Percentiles rank a stretch among this genome's conserved stretches.
Conservation (phyloP, 192 early-diverging fungal species). For the Bifiguratus adelaidae region DNA sequence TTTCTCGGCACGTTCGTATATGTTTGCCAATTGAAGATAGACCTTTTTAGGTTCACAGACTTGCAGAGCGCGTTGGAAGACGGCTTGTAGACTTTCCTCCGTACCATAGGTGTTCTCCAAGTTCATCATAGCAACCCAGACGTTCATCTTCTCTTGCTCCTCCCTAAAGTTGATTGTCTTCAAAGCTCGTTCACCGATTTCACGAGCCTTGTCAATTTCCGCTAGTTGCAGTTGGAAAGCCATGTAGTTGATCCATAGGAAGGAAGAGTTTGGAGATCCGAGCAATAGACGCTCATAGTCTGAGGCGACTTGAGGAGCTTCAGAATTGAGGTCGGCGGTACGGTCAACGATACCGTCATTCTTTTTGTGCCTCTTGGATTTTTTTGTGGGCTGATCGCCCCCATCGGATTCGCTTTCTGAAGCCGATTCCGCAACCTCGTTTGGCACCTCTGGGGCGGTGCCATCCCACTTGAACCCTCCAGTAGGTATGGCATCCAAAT, state of each 20-base stretch:
- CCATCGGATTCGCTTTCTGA: constrained; percentile 21
- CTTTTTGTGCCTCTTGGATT: constrained; percentile 47
- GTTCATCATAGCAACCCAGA: constrained; percentile 95
- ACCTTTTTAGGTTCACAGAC: constrained; percentile 86
- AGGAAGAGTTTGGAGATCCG: constrained; percentile 93
- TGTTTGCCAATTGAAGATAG: constrained; percentile 78
- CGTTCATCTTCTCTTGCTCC: constrained; percentile 93
- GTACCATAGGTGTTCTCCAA: constrained; percentile 94
- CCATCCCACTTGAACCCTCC: constrained; percentile 4
- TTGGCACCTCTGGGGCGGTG: constrained; percentile 33
- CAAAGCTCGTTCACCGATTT: constrained; percentile 88
- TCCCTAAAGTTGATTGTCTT: constrained; percentile 87
- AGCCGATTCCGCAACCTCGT: constrained; percentile 30
- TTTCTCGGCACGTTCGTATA: constrained; percentile 85
- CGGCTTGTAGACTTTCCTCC: constrained; percentile 59
- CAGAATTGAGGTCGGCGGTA: constrained; percentile 51
- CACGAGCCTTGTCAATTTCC: constrained; percentile 87
- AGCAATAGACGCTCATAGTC: constrained; percentile 92
- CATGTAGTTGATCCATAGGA: constrained; percentile 99
- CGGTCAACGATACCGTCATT: constrained; percentile 53
- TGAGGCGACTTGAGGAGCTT: constrained; percentile 62
- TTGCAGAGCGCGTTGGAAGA: constrained; percentile 80
- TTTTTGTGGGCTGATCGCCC: constrained; percentile 17
- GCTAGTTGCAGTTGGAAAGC: constrained; percentile 93
- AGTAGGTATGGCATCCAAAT: constrained; percentile 3